phyloP scores from a whole-genome alignment of 352 stramenopile species.

The Lagenidium sp. region DNA sequence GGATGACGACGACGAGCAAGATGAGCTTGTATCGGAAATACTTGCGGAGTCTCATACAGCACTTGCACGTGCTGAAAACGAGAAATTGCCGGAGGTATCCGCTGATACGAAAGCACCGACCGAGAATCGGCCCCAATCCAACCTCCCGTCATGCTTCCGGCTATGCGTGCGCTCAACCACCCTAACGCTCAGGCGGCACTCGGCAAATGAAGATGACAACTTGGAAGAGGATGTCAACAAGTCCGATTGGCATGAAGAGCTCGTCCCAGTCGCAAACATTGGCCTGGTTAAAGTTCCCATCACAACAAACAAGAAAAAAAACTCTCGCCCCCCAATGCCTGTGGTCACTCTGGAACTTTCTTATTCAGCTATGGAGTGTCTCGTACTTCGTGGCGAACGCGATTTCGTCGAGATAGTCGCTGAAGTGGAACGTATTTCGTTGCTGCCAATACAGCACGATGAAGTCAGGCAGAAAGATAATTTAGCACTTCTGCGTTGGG shows the following conservation, averaged over 20 bases:
- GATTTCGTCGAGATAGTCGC: slow-evolving; percentile 42
- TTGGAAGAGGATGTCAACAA: slow-evolving; percentile 10
- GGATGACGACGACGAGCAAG: slow-evolving; percentile 43
- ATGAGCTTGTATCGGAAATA: slow-evolving; percentile 58
- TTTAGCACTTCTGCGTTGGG: slow-evolving; percentile 34
- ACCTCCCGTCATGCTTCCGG: slow-evolving; percentile 38
- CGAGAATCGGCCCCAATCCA: too few relatives aligned
- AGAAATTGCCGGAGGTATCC: background rate
- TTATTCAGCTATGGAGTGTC: slow-evolving; percentile 41
- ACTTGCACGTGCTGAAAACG: slow-evolving; percentile 9
- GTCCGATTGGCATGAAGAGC: slow-evolving; percentile 26
- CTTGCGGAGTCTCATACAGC: slow-evolving; percentile 55
- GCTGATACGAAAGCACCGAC: slow-evolving; percentile 6
- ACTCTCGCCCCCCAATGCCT: slow-evolving; percentile 43
- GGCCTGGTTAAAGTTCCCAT: slow-evolving; percentile 60
- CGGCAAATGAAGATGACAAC: slow-evolving; percentile 8
- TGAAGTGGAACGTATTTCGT: slow-evolving; percentile 59
- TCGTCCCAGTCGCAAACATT: slow-evolving; percentile 77
- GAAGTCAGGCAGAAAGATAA: too few relatives aligned
- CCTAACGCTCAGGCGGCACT: slow-evolving; percentile 60
- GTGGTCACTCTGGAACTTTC: slow-evolving; percentile 43
- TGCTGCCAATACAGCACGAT: slow-evolving; percentile 7
- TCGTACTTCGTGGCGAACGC: slow-evolving; percentile 20
- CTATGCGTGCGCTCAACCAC: slow-evolving; percentile 45
- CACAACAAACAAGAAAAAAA: slow-evolving; percentile 25